Conservation (phyloP, 352 stramenopile genomes). For the Blastocystis sp. region DNA sequence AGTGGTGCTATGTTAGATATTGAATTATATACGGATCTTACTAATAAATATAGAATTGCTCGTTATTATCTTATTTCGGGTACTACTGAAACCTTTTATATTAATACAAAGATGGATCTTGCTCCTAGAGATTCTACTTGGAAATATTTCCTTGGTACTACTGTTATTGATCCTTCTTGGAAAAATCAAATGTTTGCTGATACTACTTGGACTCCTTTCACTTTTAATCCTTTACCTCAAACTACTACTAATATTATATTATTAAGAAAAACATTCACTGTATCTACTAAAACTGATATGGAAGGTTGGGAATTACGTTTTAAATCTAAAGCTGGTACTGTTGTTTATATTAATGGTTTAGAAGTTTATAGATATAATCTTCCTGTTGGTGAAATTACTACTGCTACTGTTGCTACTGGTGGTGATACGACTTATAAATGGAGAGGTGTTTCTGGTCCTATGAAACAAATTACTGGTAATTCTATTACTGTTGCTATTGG, state of each 20-base stretch:
- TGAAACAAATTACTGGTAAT: not conserved
- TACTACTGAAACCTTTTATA: no score
- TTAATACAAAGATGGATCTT: no score
- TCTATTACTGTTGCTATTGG: not conserved
- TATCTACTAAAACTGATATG: not conserved
- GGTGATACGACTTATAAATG: not conserved
- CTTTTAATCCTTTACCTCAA: not conserved
- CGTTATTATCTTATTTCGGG: no score
- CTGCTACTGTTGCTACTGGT: not conserved
- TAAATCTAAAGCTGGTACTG: not conserved
- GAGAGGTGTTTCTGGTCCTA: not conserved
- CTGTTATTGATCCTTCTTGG: no score
- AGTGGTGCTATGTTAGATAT: no score
- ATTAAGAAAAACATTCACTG: slow-evolving; percentile 3
- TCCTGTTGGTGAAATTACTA: not conserved
- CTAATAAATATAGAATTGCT: no score
- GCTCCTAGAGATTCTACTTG: no score
- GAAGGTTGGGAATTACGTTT: slow-evolving; percentile 10
- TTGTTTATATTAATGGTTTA: slow-evolving; percentile 1
- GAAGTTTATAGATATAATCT: slow-evolving; percentile 9
- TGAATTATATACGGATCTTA: no score
- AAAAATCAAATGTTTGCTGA: no score
- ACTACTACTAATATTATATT: not conserved
- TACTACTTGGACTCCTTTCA: not conserved
- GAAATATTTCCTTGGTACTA: no score